Conservation (phyloP, 768 basidiomycete genomes). For the Mycena crocata region DNA sequence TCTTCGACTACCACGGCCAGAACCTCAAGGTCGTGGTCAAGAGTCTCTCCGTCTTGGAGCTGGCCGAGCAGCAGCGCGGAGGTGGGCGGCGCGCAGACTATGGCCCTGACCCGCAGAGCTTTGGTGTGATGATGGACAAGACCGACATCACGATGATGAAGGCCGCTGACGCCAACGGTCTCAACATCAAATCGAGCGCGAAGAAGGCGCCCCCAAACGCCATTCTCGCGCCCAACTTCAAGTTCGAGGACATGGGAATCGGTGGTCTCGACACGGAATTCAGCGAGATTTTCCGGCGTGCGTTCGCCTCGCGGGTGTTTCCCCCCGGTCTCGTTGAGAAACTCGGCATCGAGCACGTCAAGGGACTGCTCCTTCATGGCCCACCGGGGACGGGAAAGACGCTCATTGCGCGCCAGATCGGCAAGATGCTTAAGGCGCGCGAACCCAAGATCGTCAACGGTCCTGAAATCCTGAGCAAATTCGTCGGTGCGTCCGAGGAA, state of each 20-base stretch:
- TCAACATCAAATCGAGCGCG: constrained; percentile 92
- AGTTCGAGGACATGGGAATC: constrained; percentile 99
- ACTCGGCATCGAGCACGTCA: constrained; percentile 97
- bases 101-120: constrained; percentile 44
- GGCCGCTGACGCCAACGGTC: constrained; percentile 73
- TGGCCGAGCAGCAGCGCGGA: constrained; percentile 70
- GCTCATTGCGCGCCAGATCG: constrained; percentile 97
- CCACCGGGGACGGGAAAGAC: constrained; percentile 99
- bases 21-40: constrained; percentile 80
- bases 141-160: constrained; percentile 94
- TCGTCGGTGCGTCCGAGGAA: constrained; percentile 96
- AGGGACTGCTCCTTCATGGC: constrained; percentile 89
- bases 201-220: constrained; percentile 96
- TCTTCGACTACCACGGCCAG: constrained; percentile 91
- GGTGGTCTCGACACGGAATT: constrained; percentile 97
- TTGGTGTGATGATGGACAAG: constrained; percentile 88
- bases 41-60: constrained; percentile 67
- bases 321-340: constrained; percentile 97
- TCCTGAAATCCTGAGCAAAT: constrained; percentile 97
- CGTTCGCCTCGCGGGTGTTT: constrained; percentile 98
- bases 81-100: constrained; percentile 44
- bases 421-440: constrained; percentile 97
- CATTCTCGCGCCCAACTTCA: constrained; percentile 97
- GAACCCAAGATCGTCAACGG: constrained; percentile 99
- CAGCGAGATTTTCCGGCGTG: constrained; percentile 95